Base-by-base conservation (phyloP, 306 rosid species). In the Quercus variabilis region DNA sequence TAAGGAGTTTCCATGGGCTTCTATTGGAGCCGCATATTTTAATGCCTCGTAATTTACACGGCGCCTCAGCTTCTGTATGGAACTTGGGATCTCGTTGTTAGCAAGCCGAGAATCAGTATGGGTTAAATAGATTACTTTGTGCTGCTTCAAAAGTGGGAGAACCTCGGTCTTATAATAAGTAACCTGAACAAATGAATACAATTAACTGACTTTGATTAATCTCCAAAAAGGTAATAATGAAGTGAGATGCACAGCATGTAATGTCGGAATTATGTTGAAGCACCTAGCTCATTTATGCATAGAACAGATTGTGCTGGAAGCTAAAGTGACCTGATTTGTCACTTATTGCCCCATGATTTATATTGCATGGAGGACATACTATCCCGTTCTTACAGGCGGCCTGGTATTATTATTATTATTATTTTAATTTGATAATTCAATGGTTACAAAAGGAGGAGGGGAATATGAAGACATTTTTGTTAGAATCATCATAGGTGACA, bases 101-200 rank as follows among this genome's bases (percentile, higher is more conserved):
- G 96, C 90, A 69, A 95, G 84, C 89, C 97, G 90, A 79, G 99
- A 90, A 90, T 95, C 98, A 1, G 91, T 87, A 77, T 93, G 98
- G 84, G 99, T 93, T 84, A 95, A 89, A 86, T 93, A 95, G 71
- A 93, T 80, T 68, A 87, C 91, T 81, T 89, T 91, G 93, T 93
- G 96, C 79, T 90, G 91, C 88, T 91, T 88, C 86, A 93, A 81
- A 80, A 91, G 90, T 60, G 97, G 96, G 71, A 90, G 90, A 56
- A 95, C 93, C 83, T 95, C 96, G 15, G 85, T 77, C 77, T 89
- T 87, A 81, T 91, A 95, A 87, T 95, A 93, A 76, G 84, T 30
- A 78, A 85, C 95, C 99, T 95, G 96, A 56, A 69, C 30, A 78
- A 56, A 74, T 81, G 79, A 80, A 84, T 31, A 38, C 38, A 65